Base-by-base conservation (phyloP, 164 flowering plant genomes). In the Nymphaea thermarum region DNA sequence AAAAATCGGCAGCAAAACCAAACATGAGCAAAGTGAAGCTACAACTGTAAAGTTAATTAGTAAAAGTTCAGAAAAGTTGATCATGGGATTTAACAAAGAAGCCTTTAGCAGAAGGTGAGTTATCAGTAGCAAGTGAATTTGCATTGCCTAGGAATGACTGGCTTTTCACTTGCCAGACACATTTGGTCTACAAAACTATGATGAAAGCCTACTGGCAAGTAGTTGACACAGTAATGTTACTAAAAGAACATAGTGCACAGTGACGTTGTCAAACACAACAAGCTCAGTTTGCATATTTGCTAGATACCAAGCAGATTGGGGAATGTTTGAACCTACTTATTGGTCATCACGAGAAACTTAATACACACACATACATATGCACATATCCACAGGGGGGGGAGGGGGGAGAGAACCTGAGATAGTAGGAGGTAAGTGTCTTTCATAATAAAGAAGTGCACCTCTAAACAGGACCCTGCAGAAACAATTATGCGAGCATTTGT, bases 341-440 rank as follows among this genome's bases (percentile, higher is more conserved):
- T 47, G 3, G 11, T 47, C 55, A 4, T 6, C 55, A 47, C 5
- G 4, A 7, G 5, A 7, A 47, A 7, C 7, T 14, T 14, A 7
- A 2, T 4, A 47, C 55, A 47, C 5, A 4, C 55, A 47, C 55
- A 47, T 2, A 47, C 55, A 45, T 10, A 45, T 10, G 10, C 2
- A 45, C 2, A 45, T 10, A 45, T 25, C 36, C 1, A 25, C 36
- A n/a, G 1, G 36, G 36, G 0, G 36, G 36, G 36, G 36, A 0
- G 36, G 36, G 36, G 36, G 36, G 15, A 66, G n/a, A n/a, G 60
- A 83, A 95, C 99, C 99, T 92, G 86, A 65, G 89, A 82, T 68
- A 95, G 82, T 44, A 92, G 74, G 66, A 90, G 74, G 75, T 86
- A 91, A 72, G 98, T 93, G 64, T 85, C 90, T 51, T 81, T 67